Evolutionary conservation across 2,329 filamentous ascomycete genomes (phyloP), one percentile per base, ranked within the genome.

Genomic region (Trichoderma koningii): DNA sequence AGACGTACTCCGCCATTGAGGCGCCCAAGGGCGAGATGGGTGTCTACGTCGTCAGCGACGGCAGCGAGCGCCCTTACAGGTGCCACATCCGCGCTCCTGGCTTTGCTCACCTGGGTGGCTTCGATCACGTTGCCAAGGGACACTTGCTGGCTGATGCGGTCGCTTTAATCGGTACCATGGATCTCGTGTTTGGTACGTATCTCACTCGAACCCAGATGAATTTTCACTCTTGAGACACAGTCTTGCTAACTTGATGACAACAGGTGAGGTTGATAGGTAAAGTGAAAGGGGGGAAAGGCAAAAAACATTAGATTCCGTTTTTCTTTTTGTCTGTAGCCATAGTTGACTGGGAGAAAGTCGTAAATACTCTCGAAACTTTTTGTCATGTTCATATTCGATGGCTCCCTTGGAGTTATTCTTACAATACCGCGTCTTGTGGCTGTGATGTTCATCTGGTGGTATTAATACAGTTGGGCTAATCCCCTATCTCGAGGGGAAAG

Each of bases 21-120:
- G 95, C 96, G n/a, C 95, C 95, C 67, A 99, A 99, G 89, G 95
- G 95, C 73, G 95, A 99, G 83, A 99, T 99, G 95, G 95, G 90
- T 77, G 95, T 99, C 51, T 99, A 90, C 77, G 82, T 99, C 59
- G 95, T 99, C 74, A 96, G 91, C 76, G 95, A 99, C 76, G 95
- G 95, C 69, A 95, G 89, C 76, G 95, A 99, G 85, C 85, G 95
- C 75, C 95, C 95, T 53, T 99, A 99, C 83, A 87, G 96, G 74
- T 97, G 95, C 81, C 96, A 97, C 83, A 97, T 99, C 73, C 89
- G 95, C 73, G 94, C 96, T 44, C 95, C 95, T 66, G 95, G 95
- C 68, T 99, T 99, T 75, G 95, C 95, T 69, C 96, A 99, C 81
- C 81, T 99, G 78, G 87, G 87, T 74, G 94, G 92, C 70, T 97